Conservation (phyloP, 331 rosid genomes). For the Quercus phellos region DNA sequence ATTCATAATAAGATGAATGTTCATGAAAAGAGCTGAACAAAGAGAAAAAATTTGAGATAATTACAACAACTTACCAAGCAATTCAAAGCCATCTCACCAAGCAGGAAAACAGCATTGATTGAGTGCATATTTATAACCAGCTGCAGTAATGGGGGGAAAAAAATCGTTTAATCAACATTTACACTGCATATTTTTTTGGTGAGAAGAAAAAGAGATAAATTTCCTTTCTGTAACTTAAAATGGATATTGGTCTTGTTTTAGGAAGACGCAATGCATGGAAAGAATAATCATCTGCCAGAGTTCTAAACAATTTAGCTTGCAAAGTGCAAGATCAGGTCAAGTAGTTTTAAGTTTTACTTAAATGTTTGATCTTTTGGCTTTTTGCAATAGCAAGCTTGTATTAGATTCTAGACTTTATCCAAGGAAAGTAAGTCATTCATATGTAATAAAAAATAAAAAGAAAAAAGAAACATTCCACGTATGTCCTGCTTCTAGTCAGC, state of each 20-base stretch:
- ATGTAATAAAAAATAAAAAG: not conserved
- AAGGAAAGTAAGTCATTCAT: not conserved
- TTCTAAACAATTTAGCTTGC: not conserved
- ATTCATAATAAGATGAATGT: not conserved
- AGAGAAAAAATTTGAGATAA: not conserved
- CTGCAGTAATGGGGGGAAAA: constrained; percentile 39
- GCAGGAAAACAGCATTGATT: constrained; percentile 83
- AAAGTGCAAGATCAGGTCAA: not conserved
- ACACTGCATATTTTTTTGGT: not conserved
- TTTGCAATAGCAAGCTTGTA: not conserved
- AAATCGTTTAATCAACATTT: not conserved
- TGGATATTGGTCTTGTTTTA: not conserved
- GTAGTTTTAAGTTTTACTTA: not conserved
- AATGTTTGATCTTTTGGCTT: not conserved
- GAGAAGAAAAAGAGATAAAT: not conserved
- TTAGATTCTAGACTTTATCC: not conserved
- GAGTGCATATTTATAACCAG: constrained; percentile 76
- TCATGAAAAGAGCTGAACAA: not conserved
- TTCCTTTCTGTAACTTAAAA: not conserved
- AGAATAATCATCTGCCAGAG: not conserved
- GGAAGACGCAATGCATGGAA: not conserved
- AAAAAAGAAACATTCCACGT: not conserved
- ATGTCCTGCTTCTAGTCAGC: not conserved
- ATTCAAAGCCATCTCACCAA: constrained; percentile 77
- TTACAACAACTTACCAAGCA: constrained; percentile 54